These are phyloP conservation scores for Boletus albobrunnescens DNA, from an alignment of 1,284 basidiomycete genomes.

Conservation along the genomic window DNA sequence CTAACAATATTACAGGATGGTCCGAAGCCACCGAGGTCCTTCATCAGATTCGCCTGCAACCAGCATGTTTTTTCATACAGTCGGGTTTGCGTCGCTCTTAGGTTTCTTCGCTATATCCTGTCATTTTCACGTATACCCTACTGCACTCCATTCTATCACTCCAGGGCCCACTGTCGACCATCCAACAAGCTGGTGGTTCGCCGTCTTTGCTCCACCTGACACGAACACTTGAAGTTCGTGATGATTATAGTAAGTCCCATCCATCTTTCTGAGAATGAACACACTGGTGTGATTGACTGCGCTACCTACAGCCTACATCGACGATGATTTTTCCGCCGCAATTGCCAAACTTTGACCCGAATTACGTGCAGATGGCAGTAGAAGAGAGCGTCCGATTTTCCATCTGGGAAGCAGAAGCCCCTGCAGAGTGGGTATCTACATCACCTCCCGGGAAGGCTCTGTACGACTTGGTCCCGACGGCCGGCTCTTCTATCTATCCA, in stretches of 20 bases:
- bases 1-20: too few relatives aligned
- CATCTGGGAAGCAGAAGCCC: background rate
- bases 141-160: background rate
- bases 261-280: too few relatives aligned
- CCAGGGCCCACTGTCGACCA: too few relatives aligned
- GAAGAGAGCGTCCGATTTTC: conserved; percentile 3
- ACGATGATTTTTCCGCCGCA: background rate
- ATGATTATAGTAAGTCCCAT: conserved; percentile 1
- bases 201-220: too few relatives aligned
- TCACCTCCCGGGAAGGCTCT: conserved; percentile 1
- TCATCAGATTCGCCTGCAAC: too few relatives aligned
- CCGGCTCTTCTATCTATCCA: background rate
- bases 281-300: background rate
- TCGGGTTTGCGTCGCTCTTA: background rate
- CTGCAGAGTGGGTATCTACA: background rate
- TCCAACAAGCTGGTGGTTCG: too few relatives aligned
- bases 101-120: background rate
- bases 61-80: background rate
- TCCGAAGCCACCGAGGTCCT: too few relatives aligned
- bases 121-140: background rate
- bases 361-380: background rate
- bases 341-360: background rate
- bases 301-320: background rate
- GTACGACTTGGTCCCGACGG: background rate
- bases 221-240: too few relatives aligned